Percentiles rank a stretch among this genome's conserved stretches.
Evolutionary conservation across 495 filamentous ascomycete genomes (phyloP).

Genomic region (Tuber indicum): DNA sequence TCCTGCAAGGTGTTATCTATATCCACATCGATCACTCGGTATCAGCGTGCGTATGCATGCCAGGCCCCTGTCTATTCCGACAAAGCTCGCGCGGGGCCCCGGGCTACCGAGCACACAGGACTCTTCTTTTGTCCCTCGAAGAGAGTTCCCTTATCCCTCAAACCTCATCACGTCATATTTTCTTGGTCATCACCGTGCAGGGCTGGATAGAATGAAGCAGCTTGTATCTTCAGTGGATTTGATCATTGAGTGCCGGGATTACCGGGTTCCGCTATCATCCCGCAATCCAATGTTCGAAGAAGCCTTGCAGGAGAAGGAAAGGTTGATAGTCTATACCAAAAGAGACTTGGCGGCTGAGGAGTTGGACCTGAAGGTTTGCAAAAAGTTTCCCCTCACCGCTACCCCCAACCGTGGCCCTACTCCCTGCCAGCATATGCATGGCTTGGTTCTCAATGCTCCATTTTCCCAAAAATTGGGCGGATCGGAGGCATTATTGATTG

Average conservation of each 20-base stretch:
- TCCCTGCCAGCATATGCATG: neutral
- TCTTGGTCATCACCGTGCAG: slow-evolving; percentile 86
- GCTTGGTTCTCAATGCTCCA: neutral
- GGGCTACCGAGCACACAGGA: neutral
- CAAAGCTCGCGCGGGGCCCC: neutral
- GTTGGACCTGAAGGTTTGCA: slow-evolving; percentile 33
- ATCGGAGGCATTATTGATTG: neutral
- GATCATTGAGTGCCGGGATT: slow-evolving; percentile 91
- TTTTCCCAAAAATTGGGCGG: neutral
- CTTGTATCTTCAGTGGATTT: slow-evolving; percentile 75
- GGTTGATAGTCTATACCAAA: slow-evolving; percentile 89
- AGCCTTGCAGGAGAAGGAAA: slow-evolving; percentile 57
- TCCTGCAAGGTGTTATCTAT: neutral
- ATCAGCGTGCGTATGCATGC: neutral
- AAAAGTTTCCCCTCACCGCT: slow-evolving; percentile 1
- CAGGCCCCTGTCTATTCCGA: neutral
- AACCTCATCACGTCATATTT: slow-evolving; percentile 85
- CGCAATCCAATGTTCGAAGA: slow-evolving; percentile 88
- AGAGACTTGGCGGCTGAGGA: slow-evolving; percentile 57
- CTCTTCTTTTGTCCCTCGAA: slow-evolving; percentile 62
- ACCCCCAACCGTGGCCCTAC: neutral
- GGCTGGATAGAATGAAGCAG: slow-evolving; percentile 77
- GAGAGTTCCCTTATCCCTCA: slow-evolving; percentile 59
- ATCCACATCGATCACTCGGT: neutral
- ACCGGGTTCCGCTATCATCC: slow-evolving; percentile 77